phyloP scores from a whole-genome alignment of 768 basidiomycete genomes.

The Naematelia aurantialba region DNA sequence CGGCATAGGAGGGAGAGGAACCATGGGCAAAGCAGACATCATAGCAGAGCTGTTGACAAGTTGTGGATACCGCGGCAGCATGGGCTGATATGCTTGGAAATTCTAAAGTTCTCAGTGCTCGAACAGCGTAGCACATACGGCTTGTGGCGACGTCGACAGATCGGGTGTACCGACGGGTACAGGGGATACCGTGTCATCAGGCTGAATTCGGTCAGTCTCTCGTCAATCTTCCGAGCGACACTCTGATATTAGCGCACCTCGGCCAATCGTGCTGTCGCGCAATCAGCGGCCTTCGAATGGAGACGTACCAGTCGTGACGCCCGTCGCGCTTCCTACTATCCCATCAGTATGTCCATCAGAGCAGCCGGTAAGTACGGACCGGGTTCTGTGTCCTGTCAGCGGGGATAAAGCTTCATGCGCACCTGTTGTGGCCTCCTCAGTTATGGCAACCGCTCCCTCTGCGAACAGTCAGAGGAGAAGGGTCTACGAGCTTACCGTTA shows the following conservation, averaged over 20 bases:
- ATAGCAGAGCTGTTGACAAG: conserved; percentile 4
- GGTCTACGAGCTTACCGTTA: neutral
- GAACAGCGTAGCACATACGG: neutral
- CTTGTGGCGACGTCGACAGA: neutral
- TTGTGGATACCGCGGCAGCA: conserved; percentile 35
- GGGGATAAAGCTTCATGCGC: neutral
- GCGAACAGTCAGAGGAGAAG: too few species aligned
- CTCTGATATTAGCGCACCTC: neutral
- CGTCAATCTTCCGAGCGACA: too few species aligned
- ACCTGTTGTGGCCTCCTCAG: neutral
- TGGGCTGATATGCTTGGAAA: conserved; percentile 22
- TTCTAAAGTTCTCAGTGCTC: conserved; percentile 12
- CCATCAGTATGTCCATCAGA: neutral
- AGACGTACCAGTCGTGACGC: neutral
- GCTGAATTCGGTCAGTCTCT: neutral
- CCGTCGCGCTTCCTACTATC: neutral
- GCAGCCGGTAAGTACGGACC: neutral
- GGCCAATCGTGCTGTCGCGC: neutral
- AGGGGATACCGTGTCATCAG: too few species aligned
- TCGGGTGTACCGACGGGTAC: neutral
- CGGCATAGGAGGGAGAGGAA: neutral
- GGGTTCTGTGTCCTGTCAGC: neutral
- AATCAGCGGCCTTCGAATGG: neutral
- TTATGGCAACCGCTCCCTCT: neutral
- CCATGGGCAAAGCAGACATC: neutral